A percentile compares a stretch with the other conserved stretches of the same genome.
These are phyloP conservation scores for Arthrobotrys megalospora DNA, from an alignment of 2,329 filamentous ascomycete genomes.

Conservation along the genomic window DNA sequence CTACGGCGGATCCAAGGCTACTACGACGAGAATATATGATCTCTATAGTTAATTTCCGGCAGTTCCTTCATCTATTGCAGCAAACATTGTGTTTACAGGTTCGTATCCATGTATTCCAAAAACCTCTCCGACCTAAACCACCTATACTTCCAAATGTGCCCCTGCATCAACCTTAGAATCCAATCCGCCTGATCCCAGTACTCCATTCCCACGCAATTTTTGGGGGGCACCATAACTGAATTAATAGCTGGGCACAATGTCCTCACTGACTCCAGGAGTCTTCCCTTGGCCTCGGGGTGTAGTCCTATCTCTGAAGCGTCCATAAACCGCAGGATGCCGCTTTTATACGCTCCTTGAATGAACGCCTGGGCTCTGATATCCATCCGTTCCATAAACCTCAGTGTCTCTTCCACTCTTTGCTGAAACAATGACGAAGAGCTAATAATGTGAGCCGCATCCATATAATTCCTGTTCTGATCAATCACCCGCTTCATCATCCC, in stretches of 20 bases:
- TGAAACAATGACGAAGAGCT: constrained; percentile 44
- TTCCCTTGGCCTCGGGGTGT: background rate
- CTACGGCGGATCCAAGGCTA: too few relatives aligned
- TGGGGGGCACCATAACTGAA: constrained; percentile 26
- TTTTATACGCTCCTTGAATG: constrained; percentile 42
- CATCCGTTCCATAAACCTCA: constrained; percentile 40
- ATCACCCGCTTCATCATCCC: constrained; percentile 50
- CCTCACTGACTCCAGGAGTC: constrained; percentile 13
- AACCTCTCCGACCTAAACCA: constrained; percentile 40
- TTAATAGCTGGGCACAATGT: background rate
- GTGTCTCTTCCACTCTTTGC: constrained; percentile 40
- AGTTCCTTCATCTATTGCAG: too few relatives aligned
- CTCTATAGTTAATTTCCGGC: too few relatives aligned
- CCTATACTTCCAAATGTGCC: constrained; percentile 14
- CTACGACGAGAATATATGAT: too few relatives aligned
- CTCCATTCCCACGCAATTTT: constrained; percentile 38
- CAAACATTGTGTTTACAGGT: constrained; percentile 7
- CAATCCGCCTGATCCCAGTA: constrained; percentile 33
- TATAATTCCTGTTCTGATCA: constrained; percentile 10
- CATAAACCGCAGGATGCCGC: constrained; percentile 37
- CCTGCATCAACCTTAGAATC: constrained; percentile 24
- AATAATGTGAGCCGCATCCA: constrained; percentile 8
- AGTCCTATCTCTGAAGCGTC: background rate
- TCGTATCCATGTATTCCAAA: constrained; percentile 35
- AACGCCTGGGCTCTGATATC: constrained; percentile 43